Conservation (phyloP, 2,329 filamentous ascomycete species). For the Alternaria sp. region DNA sequence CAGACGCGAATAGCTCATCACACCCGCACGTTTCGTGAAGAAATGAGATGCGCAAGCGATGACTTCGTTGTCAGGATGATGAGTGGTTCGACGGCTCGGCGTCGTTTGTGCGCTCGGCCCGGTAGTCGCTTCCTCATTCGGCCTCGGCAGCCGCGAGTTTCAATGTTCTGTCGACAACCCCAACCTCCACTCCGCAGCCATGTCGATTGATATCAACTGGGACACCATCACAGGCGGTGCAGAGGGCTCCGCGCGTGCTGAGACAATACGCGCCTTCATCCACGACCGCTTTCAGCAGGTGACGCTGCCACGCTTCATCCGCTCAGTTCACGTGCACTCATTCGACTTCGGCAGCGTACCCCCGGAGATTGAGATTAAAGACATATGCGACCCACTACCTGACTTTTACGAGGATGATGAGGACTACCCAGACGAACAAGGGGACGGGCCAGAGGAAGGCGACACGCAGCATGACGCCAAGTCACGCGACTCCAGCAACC, state of each 20-base stretch:
- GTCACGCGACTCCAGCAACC: slow-evolving; percentile 29
- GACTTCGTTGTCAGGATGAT: slow-evolving; percentile 14
- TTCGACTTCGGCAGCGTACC: slow-evolving; percentile 89
- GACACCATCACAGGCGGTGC: slow-evolving; percentile 86
- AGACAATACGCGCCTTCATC: slow-evolving; percentile 88
- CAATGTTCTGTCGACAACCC: slow-evolving; percentile 30
- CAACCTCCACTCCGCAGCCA: slow-evolving; percentile 51
- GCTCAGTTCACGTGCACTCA: slow-evolving; percentile 90
- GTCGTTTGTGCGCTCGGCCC: slow-evolving; percentile 25
- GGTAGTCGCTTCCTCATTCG: slow-evolving; percentile 27
- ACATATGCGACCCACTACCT: slow-evolving; percentile 91
- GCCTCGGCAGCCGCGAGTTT: slow-evolving; percentile 17
- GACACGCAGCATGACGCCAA: slow-evolving; percentile 21
- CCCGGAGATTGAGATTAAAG: slow-evolving; percentile 89
- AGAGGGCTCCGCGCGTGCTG: slow-evolving; percentile 83
- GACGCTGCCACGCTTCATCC: slow-evolving; percentile 91
- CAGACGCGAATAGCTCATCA: slow-evolving; percentile 25
- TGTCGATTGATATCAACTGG: slow-evolving; percentile 99
- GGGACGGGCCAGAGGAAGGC: slow-evolving; percentile 48
- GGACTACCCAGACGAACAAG: slow-evolving; percentile 66
- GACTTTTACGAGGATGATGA: slow-evolving; percentile 93
- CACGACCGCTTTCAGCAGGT: slow-evolving; percentile 95
- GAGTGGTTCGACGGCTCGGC: slow-evolving; percentile 22
- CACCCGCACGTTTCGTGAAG: slow-evolving; percentile 20
- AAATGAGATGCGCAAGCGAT: slow-evolving; percentile 21